Conservation (phyloP, 2,329 filamentous ascomycete species). For the Fusarium subtropicale region DNA sequence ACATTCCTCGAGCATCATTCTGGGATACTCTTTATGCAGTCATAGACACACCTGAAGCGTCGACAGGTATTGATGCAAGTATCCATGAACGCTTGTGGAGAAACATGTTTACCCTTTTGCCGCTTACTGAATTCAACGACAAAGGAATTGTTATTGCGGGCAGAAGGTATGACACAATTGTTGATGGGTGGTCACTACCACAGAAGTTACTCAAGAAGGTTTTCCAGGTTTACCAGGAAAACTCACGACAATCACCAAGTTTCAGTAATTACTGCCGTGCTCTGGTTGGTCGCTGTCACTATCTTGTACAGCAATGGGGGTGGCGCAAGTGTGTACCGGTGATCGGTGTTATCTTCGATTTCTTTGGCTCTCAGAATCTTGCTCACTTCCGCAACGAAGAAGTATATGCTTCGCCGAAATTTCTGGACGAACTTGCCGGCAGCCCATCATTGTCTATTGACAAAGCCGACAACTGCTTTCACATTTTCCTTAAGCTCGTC, state of each 20-base stretch:
- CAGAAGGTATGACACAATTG: slow-evolving; percentile 45
- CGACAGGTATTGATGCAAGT: slow-evolving; percentile 57
- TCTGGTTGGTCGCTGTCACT: slow-evolving; percentile 70
- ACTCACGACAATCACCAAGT: slow-evolving; percentile 65
- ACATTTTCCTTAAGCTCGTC: slow-evolving; percentile 74
- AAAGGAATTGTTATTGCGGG: slow-evolving; percentile 60
- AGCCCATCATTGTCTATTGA: slow-evolving; percentile 62
- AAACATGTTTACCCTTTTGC: slow-evolving; percentile 69
- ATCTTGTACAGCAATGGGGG: slow-evolving; percentile 73
- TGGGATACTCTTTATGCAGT: slow-evolving; percentile 68
- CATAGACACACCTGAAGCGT: slow-evolving; percentile 53
- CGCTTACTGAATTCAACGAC: slow-evolving; percentile 69
- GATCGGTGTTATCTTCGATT: slow-evolving; percentile 73
- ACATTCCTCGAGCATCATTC: slow-evolving; percentile 66
- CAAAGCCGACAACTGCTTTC: slow-evolving; percentile 71
- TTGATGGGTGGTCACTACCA: slow-evolving; percentile 71
- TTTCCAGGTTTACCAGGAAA: slow-evolving; percentile 68
- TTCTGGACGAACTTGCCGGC: slow-evolving; percentile 66
- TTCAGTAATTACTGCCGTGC: slow-evolving; percentile 75
- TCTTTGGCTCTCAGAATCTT: slow-evolving; percentile 72
- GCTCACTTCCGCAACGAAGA: slow-evolving; percentile 74
- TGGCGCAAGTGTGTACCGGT: slow-evolving; percentile 70
- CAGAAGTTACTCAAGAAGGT: slow-evolving; percentile 68
- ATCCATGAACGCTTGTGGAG: slow-evolving; percentile 69
- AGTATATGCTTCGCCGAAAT: slow-evolving; percentile 69